Evolutionary conservation across 805 yeast species (phyloP).

Genomic region (Lipomyces spencermartinsiae): DNA sequence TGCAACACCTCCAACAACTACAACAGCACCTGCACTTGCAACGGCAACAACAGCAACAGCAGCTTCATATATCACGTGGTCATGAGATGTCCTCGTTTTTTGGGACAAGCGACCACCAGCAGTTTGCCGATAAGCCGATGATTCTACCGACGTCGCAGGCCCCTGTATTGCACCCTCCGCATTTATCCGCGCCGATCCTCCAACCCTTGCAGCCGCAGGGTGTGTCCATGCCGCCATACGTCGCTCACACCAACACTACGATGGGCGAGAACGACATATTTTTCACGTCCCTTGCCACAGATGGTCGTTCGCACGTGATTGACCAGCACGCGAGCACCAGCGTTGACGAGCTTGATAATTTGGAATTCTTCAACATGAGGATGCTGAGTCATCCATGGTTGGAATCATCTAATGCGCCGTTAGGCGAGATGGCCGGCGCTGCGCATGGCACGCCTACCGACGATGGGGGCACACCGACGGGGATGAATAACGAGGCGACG

Average conservation of each 20-base stretch:
- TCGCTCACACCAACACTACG: not conserved
- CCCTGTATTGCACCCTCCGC: slow-evolving; percentile 26
- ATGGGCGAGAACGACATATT: slow-evolving; percentile 24
- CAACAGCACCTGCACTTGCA: slow-evolving; percentile 29
- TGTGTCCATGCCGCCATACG: not conserved
- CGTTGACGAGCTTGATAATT: slow-evolving; percentile 28
- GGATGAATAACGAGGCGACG: not conserved
- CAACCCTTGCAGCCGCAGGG: slow-evolving; percentile 12
- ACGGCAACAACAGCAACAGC: slow-evolving; percentile 30
- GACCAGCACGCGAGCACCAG: slow-evolving; percentile 31
- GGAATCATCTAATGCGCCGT: slow-evolving; percentile 15
- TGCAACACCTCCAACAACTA: slow-evolving; percentile 29
- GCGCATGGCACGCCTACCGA: not conserved
- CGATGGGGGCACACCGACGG: not conserved
- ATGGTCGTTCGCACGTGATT: slow-evolving; percentile 35
- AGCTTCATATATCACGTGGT: slow-evolving; percentile 9
- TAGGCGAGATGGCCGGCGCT: not conserved
- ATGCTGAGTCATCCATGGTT: slow-evolving; percentile 36
- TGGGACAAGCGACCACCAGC: not conserved
- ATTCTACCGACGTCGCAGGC: slow-evolving; percentile 27
- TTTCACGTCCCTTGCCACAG: slow-evolving; percentile 34
- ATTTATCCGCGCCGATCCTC: slow-evolving; percentile 17
- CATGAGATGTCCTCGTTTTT: slow-evolving; percentile 7
- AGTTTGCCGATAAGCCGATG: slow-evolving; percentile 12
- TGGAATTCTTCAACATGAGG: slow-evolving; percentile 34